Percentiles rank a stretch among this genome's conserved stretches.
phyloP scores from a whole-genome alignment of 352 stramenopile genomes.

The Phytophthora europaea region DNA sequence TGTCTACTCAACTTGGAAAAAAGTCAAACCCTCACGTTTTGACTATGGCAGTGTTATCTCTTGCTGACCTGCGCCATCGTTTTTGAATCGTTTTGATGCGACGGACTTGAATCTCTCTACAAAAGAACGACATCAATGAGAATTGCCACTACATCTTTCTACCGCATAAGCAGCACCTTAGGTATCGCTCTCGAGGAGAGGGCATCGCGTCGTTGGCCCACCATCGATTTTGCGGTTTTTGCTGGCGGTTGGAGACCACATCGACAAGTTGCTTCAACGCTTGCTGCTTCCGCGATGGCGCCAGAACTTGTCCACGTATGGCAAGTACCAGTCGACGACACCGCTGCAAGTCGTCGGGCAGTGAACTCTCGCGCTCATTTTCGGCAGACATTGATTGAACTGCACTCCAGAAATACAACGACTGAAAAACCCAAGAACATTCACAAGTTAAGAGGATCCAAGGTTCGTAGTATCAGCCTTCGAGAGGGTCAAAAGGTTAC shows the following conservation, averaged over 20 bases:
- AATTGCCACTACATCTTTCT: background rate
- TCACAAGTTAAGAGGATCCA: background rate
- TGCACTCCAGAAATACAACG: conserved; percentile 24
- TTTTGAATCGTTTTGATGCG: conserved; percentile 26
- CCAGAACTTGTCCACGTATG: conserved; percentile 60
- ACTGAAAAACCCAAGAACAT: background rate
- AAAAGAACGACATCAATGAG: background rate
- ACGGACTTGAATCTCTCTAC: conserved; percentile 17
- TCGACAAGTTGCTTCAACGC: conserved; percentile 43
- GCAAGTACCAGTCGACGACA: conserved; percentile 60
- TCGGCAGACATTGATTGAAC: conserved; percentile 8
- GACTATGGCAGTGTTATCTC: background rate
- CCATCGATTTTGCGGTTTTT: background rate
- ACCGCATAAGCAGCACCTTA: conserved; percentile 4
- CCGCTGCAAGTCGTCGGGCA: conserved; percentile 54
- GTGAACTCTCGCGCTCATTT: conserved; percentile 10
- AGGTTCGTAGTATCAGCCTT: background rate
- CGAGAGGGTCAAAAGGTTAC: conserved; percentile 10
- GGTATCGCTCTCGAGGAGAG: conserved; percentile 45
- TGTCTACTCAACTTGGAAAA: conserved; percentile 5
- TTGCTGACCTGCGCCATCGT: conserved; percentile 26
- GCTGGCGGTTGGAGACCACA: conserved; percentile 10
- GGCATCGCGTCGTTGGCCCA: background rate
- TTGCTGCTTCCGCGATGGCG: conserved; percentile 51
- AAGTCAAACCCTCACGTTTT: background rate